Evolutionary conservation across 2,329 filamentous ascomycete species (phyloP).

Genomic region (Epichloe coenophiala): DNA sequence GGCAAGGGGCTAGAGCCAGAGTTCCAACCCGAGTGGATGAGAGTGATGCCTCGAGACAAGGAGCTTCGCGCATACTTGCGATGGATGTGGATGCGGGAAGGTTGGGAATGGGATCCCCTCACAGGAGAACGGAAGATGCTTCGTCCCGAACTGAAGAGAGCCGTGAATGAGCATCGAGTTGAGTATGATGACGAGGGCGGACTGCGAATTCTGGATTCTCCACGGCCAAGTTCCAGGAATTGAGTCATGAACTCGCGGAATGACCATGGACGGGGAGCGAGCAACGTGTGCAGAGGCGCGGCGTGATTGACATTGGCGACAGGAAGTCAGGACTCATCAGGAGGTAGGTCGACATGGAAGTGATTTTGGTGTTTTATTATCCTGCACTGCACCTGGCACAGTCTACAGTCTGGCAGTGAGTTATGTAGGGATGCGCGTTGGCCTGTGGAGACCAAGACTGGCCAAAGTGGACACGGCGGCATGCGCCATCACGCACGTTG

Average conservation of each 20-base stretch:
- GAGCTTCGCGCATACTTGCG: constrained; percentile 75
- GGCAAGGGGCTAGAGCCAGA: constrained; percentile 24
- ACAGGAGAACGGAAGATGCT: constrained; percentile 51
- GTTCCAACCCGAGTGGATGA: constrained; percentile 84
- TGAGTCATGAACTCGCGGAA: neutral
- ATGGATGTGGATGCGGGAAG: constrained; percentile 87
- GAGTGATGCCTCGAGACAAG: constrained; percentile 71
- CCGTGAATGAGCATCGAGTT: constrained; percentile 44
- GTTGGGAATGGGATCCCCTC: constrained; percentile 64
- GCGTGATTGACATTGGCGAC: too few species aligned
- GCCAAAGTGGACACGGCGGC: constrained; percentile 13
- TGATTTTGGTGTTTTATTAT: too few species aligned
- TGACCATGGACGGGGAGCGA: neutral
- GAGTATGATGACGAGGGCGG: constrained; percentile 38
- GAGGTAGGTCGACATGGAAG: too few species aligned
- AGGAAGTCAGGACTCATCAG: too few species aligned
- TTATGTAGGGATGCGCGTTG: neutral
- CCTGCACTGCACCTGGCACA: too few species aligned
- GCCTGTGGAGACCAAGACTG: neutral
- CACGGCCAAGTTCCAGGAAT: neutral
- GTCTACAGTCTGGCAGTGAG: too few species aligned
- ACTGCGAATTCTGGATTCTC: constrained; percentile 26
- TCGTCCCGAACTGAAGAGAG: constrained; percentile 36
- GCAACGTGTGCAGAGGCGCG: neutral
- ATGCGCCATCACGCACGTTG: constrained; percentile 3